Evolutionary conservation across 139 green algal genomes (phyloP).

Genomic region (Desmodesmus armatus): DNA sequence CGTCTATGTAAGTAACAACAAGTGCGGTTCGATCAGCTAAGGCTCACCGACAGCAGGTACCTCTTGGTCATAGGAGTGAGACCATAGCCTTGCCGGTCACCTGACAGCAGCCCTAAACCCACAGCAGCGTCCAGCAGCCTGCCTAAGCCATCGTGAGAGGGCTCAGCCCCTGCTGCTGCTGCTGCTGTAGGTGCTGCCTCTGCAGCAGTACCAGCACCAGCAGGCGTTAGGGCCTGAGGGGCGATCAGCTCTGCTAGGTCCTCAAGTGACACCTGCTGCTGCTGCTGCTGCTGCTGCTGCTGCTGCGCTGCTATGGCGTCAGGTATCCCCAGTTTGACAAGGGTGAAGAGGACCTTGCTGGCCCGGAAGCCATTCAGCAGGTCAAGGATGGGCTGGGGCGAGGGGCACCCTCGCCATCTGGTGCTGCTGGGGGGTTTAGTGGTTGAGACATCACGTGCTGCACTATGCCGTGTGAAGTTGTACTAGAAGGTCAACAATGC

Average conservation of each 20-base stretch:
- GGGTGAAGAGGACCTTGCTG: slow-evolving; percentile 29
- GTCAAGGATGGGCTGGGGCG: neutral
- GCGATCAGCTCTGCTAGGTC: neutral
- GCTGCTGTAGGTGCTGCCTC: neutral
- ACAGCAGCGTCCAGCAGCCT: slow-evolving; percentile 43
- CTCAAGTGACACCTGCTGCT: neutral
- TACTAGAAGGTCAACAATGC: neutral
- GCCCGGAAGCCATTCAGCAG: neutral
- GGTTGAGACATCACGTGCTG: neutral
- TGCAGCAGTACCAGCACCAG: neutral
- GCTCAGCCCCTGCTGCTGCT: neutral
- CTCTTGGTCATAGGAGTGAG: neutral
- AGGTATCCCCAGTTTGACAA: slow-evolving; percentile 14
- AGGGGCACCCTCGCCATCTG: neutral
- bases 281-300: neutral
- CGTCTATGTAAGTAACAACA: no score
- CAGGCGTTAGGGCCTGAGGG: neutral
- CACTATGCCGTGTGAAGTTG: neutral
- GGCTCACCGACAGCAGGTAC: no score
- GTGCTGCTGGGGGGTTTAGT: neutral
- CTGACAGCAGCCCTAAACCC: slow-evolving; percentile 19
- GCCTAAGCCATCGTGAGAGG: slow-evolving; percentile 19
- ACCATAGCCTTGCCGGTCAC: neutral
- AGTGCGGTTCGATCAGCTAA: no score
- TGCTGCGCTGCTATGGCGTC: neutral